Conservation (phyloP, 2,329 filamentous ascomycete genomes). For the Phialophora macrospora region DNA sequence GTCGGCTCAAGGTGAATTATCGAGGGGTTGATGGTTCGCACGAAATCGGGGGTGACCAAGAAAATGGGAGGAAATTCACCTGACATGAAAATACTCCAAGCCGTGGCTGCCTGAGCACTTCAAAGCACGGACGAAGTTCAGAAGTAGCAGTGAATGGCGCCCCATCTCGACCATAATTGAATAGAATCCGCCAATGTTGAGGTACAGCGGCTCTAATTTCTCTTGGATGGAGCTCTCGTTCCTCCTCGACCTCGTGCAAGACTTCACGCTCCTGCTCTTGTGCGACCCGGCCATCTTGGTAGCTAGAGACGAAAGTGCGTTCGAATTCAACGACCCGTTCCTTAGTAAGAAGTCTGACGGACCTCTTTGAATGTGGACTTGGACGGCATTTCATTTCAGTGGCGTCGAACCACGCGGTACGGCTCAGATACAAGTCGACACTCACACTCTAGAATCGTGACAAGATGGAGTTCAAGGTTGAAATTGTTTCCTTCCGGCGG, state of each 20-base stretch:
- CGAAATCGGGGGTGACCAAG: conserved; percentile 60
- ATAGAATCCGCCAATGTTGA: too few species aligned
- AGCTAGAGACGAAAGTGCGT: conserved; percentile 44
- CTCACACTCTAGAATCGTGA: conserved; percentile 60
- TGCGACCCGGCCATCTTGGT: conserved; percentile 51
- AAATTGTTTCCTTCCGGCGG: not conserved
- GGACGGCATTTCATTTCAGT: conserved; percentile 4
- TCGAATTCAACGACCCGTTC: conserved; percentile 46
- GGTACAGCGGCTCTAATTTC: too few species aligned
- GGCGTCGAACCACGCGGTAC: conserved; percentile 52
- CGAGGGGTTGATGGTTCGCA: conserved; percentile 49
- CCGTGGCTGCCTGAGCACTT: too few species aligned
- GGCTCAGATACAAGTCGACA: conserved; percentile 57
- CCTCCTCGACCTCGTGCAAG: conserved; percentile 63
- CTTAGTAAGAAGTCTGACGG: conserved; percentile 40
- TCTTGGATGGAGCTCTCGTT: too few species aligned
- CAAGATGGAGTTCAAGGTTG: conserved; percentile 17
- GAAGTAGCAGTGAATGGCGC: too few species aligned
- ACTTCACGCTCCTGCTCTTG: conserved; percentile 73
- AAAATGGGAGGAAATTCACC: conserved; percentile 49
- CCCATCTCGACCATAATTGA: too few species aligned
- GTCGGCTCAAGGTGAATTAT: conserved; percentile 12
- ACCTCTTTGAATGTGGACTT: conserved; percentile 32
- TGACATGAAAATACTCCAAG: conserved; percentile 3
- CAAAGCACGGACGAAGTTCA: too few species aligned